Evolutionary conservation across 306 rosid species (phyloP).

Genomic region (Delonix regia): DNA sequence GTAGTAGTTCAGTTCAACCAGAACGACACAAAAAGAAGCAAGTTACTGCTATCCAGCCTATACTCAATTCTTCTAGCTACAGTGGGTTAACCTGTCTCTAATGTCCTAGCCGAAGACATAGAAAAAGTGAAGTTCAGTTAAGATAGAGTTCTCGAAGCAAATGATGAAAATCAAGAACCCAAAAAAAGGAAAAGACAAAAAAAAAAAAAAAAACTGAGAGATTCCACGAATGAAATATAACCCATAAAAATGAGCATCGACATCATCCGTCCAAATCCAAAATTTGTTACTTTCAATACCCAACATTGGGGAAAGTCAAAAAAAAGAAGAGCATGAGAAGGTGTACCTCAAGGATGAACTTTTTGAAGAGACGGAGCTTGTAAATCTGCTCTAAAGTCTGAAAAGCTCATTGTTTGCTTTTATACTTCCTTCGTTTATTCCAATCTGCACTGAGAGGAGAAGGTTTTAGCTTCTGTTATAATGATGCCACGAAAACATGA

Average conservation of each 20-base stretch:
- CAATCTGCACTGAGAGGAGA: neutral
- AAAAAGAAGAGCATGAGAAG: conserved; percentile 1
- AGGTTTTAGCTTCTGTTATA: neutral
- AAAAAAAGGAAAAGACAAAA: too few relatives aligned
- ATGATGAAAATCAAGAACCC: neutral
- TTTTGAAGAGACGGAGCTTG: neutral
- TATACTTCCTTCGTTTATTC: neutral
- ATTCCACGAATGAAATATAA: neutral
- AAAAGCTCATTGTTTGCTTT: neutral
- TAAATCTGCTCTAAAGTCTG: neutral
- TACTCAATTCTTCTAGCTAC: neutral
- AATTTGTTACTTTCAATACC: neutral
- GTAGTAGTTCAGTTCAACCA: neutral
- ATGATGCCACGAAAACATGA: neutral
- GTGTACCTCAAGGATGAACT: conserved; percentile 27
- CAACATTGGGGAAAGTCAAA: neutral
- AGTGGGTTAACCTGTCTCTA: neutral
- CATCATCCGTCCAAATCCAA: neutral
- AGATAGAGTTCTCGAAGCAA: neutral
- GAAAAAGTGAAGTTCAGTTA: neutral
- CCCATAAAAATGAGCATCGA: neutral
- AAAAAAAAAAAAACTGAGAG: neutral
- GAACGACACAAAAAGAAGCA: neutral
- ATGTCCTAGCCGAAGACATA: neutral
- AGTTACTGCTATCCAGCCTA: neutral